Base-by-base conservation (phyloP, 129 eudicot genomes). In the Flaveria linearis region DNA sequence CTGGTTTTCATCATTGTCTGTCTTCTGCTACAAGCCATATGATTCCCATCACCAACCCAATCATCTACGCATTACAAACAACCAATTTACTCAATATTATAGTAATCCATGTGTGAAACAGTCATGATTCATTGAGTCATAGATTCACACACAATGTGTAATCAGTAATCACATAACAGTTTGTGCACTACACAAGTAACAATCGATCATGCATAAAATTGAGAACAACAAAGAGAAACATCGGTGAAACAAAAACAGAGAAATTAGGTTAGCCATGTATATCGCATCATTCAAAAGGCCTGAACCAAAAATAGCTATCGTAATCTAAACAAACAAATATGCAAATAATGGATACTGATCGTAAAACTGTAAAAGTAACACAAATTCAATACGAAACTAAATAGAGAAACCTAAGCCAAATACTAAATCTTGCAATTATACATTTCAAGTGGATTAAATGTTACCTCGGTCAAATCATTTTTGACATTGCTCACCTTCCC, bases 61-160 rank as follows among this genome's bases (percentile, higher is more conserved):
- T 77, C 63, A 76, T 71, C 88, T 89, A 72, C 20, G 67, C 25
- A 36, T 67, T 30, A 41, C 51, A 62, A 50, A 47, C 13, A 55
- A 23, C 0, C 14, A 71, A 51, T 41, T 14, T 65, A 80, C 61
- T 52, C 64, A 45, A 39, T 15, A 57, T 65, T 33, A 15, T 30
- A 17, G 33, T 47, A 22, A 71, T 62, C 22, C 4, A 63, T 50
- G 42, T 25, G 30, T 14, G 23, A 70, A 30, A 69, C 39, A 69
- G 8, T 49, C 53, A 30, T 70, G 16, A 45, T 30, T 56, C 76
- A 57, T 2, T 70, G 26, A 69, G 63, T 69, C 76, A 55, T 15
- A 0, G 33, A 15, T 23, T 42, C 58, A 68, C 43, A 17, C 41
- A 26, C 61, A 47, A 28, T 50, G 50, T 33, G 50, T 53, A 47